Conservation (phyloP, 2,329 filamentous ascomycete genomes). For the Ilyonectria destructans region DNA sequence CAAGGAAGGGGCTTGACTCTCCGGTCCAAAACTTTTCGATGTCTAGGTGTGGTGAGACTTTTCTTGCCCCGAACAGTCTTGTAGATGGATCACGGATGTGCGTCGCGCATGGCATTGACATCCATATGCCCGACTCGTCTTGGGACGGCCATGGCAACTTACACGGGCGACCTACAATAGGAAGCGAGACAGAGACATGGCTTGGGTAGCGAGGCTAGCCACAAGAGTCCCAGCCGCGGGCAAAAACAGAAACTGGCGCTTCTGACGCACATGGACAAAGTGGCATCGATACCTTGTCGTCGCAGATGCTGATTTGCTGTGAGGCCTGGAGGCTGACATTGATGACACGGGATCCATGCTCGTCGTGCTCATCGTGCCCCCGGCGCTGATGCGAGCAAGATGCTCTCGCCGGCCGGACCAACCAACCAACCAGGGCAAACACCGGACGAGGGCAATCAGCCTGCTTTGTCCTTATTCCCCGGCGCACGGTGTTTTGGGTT, state of each 20-base stretch:
- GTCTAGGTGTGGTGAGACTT: constrained; percentile 4
- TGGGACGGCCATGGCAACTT: constrained; percentile 3
- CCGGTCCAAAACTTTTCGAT: too few species aligned
- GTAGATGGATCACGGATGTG: constrained; percentile 1
- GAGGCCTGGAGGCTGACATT: constrained; percentile 25
- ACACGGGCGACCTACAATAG: constrained; percentile 21
- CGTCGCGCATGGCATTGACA: constrained; percentile 14
- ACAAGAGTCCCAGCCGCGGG: constrained; percentile 23
- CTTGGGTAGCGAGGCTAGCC: constrained; percentile 17
- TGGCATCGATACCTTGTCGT: constrained; percentile 24
- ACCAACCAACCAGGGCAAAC: constrained; percentile 18
- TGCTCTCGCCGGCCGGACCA: not conserved
- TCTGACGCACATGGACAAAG: constrained; percentile 15
- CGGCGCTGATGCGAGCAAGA: constrained; percentile 3
- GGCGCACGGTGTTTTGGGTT: constrained; percentile 18
- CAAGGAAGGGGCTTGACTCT: not conserved
- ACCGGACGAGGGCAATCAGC: not conserved
- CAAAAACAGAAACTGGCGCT: constrained; percentile 8
- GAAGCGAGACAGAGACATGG: constrained; percentile 19
- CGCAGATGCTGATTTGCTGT: constrained; percentile 17
- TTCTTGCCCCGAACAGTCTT: constrained; percentile 16
- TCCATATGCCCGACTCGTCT: constrained; percentile 26
- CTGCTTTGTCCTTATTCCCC: constrained; percentile 20
- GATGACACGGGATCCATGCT: constrained; percentile 27
- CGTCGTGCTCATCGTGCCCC: constrained; percentile 20